Evolutionary conservation across 768 basidiomycete species (phyloP), one percentile per base, ranked within the genome.

Genomic region (Suillus clintonianus): DNA sequence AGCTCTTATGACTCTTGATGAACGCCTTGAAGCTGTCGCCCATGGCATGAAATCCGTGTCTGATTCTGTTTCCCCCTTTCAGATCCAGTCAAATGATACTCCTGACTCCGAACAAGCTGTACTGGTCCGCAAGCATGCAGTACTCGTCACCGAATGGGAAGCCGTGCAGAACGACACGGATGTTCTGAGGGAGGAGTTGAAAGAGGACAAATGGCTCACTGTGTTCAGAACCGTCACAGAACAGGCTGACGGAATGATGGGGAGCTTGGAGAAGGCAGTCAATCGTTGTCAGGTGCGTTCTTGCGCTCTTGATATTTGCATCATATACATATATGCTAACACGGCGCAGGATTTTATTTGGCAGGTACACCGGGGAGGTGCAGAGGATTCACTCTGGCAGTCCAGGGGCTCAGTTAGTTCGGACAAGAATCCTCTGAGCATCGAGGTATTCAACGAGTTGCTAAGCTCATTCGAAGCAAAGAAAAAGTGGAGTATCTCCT

Each of bases 241-340:
- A 71, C 96, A 98, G 75, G 96, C 97, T 48, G 94, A 95, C 73
- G 94, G 94, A 30, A 97, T 99, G 97, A 97, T 99, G 94, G 87
- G 87, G 34, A 93, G 92, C 71, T 78, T 99, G 68, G 94, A 98
- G 79, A 99, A 97, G 76, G 94, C 92, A 10, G 88, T 97, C 50
- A 89, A 88, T 70, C 87, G 92, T 67, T 96, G 94, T 80, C 91
- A 93, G 81, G 94, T 94, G 70, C 66, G 88, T 62, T 54, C 73
- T 50, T 45, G 67, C 42, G 5, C 71, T 73, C 42, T 34, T 7
- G 56, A 27, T 4, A 24, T 56, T 32, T 13, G 43, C n/a, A 27
- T 50, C 34, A 19, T 30, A 14, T 4, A 39, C 34, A 19, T 30
- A 14, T 4, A 39, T 32, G 34, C 66, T 63, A 67, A 60, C 47